phyloP scores from a whole-genome alignment of 345 rosid genomes.

The Mercurialis annua region DNA sequence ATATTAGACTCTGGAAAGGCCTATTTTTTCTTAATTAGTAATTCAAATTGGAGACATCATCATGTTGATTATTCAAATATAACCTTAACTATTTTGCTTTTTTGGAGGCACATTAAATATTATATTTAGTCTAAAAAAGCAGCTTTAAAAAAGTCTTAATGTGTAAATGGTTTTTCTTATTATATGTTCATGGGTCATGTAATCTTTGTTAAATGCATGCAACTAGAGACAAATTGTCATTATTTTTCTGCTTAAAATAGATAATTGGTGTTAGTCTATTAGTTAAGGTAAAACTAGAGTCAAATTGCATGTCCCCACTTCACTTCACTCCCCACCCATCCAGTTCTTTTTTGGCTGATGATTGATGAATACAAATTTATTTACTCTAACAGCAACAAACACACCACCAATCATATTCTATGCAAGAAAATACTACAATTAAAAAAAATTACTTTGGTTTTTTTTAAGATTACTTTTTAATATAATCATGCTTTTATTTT shows the following conservation, averaged over 20 bases:
- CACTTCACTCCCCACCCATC: conserved; percentile 2
- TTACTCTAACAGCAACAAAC: conserved; percentile 36
- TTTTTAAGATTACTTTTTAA: too few species aligned
- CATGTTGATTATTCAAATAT: too few species aligned
- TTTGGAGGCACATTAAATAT: not conserved
- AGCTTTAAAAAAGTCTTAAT: not conserved
- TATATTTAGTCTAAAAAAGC: not conserved
- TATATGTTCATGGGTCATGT: not conserved
- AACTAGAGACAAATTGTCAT: not conserved
- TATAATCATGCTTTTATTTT: too few species aligned
- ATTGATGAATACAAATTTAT: conserved; percentile 35
- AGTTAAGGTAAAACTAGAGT: conserved; percentile 5
- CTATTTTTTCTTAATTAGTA: too few species aligned
- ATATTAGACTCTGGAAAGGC: too few species aligned
- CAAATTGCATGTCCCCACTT: conserved; percentile 13
- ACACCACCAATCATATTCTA: conserved; percentile 47
- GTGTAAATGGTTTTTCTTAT: not conserved
- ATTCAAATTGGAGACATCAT: too few species aligned
- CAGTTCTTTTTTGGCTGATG: conserved; percentile 1
- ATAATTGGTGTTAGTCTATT: not conserved
- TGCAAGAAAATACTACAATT: conserved; percentile 12
- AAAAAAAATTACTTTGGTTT: too few species aligned
- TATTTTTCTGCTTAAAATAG: not conserved
- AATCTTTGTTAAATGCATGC: not conserved
- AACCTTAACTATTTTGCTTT: too few species aligned